Evolutionary conservation across 2,329 filamentous ascomycete species (phyloP), one percentile per base, ranked within the genome.

Genomic region (Aspergillus tubingensis): DNA sequence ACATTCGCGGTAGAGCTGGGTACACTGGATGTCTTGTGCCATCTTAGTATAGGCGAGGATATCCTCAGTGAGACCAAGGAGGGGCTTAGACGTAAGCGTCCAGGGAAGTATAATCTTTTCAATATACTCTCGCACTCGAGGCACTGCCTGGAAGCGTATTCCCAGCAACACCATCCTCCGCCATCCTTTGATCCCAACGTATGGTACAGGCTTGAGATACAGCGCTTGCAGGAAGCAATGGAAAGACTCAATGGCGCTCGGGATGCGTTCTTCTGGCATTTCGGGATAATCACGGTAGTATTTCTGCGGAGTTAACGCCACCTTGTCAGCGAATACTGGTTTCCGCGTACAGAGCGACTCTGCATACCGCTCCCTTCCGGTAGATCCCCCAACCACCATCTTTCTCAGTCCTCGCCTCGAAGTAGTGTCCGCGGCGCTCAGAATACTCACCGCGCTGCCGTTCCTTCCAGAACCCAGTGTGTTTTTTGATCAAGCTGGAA

Each of bases 301-400:
- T 5, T 17, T 30, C 47, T 50, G 25, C 3, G 5, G 13, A 49
- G 23, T 8, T 17, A n/a, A 30, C 5, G 25, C 5, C 44, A n/a
- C 2, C 5, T 48, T 7, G 23, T 50, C 15, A 50, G 47, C 47
- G 8, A n/a, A 7, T 15, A 49, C 19, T 30, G 8, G 10, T 8
- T n/a, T 11, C 15, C 3, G 8, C 11, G 10, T 8, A 27, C 19
- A 30, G 15, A 10, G 5, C 15, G 4, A 13, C 15, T 19, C 10
- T 1, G 17, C 47, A 50, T 50, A 50, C 47, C 10, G 47, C 47
- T 17, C 47, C 47, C 8, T 30, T 50, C 4, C 47, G 47, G 2
- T 50, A 50, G 8, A 50, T 50, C n/a, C 47, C 47, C 47, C 47
- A 50, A 6, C 47, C 47, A 8, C 47, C 47, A 30, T 50, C 47